Evolutionary conservation across 2,329 filamentous ascomycete species (phyloP), one percentile per base, ranked within the genome.

Genomic region (Curvularia eragrostidis): DNA sequence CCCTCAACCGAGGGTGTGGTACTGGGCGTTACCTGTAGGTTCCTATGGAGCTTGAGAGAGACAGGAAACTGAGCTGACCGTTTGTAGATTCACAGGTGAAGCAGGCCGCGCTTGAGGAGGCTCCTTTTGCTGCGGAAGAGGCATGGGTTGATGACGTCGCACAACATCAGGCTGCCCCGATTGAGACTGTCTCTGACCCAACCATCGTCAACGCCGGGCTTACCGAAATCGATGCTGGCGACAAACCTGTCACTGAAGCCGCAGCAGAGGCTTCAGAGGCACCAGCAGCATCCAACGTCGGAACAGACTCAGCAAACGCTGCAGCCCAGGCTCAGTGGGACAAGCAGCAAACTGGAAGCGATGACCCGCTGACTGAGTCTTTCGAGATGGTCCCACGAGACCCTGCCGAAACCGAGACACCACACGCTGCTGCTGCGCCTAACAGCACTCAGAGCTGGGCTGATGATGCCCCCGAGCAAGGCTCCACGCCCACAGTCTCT

Each of bases 371-470:
- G 41, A 80, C 82, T 26, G 90, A 93, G 65, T 85, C 83, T 52
- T 95, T 91, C 86, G 89, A 96, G 59, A 87, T 92, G 74, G 82
- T 91, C 43, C 87, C 91, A 50, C 87, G 89, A 55, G 86, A 93
- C 70, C 84, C 88, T 46, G 80, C 86, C 50, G 92, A 96, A 81
- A 89, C 89, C 5, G 91, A 95, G 61, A 86, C 83, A 36, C 87
- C 86, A 36, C 74, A 86, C 41, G 79, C 83, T 46, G 63, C 74
- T 19, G 76, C 77, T 13, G 71, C 77, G 19, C 85, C 86, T 24
- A 87, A 85, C n/a, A 85, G 87, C 46, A 87, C 85, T 6, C 87
- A 89, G 72, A 92, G 88, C 69, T 96, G 91, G 91, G 91, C 91
- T 24, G 92, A 96, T 69, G 91, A 95, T 59, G 85, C 90, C 21